phyloP scores from a whole-genome alignment of 169 alveolate genomes.

The Ichthyophthirius multifiliis region DNA sequence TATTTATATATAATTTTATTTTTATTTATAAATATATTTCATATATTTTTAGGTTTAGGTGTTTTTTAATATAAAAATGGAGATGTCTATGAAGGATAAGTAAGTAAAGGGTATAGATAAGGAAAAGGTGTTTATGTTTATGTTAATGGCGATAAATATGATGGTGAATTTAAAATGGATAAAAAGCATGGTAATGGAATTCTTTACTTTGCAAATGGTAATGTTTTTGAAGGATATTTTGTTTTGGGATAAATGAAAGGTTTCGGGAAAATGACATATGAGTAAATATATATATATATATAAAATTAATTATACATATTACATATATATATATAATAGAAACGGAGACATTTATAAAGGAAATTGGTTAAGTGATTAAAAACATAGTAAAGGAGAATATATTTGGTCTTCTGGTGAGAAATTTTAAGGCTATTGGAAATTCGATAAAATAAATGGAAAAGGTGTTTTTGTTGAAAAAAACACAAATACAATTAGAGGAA shows the following conservation, averaged over 20 bases:
- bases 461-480: no score
- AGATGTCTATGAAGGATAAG: not conserved
- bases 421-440: not conserved
- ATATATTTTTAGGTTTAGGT: no score
- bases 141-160: slow-evolving; percentile 39
- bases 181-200: slow-evolving; percentile 17
- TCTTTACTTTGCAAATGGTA: not conserved
- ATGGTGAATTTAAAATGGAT: slow-evolving; percentile 34
- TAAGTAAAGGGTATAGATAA: not conserved
- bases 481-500: no score
- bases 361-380: slow-evolving; percentile 7
- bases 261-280: not conserved
- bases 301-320: no score
- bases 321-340: not conserved
- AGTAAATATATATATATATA: not conserved
- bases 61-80: not conserved
- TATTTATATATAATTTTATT: no score
- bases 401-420: not conserved
- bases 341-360: slow-evolving; percentile 7
- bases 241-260: not conserved
- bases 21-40: no score
- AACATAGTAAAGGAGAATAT: slow-evolving; percentile 9
- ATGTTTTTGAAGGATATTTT: not conserved
- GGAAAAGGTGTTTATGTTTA: slow-evolving; percentile 12
- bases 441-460: slow-evolving; percentile 14